A percentile compares a stretch with the other conserved stretches of the same genome.
phyloP scores from a whole-genome alignment of 768 basidiomycete species.

The Harrya chromipes region DNA sequence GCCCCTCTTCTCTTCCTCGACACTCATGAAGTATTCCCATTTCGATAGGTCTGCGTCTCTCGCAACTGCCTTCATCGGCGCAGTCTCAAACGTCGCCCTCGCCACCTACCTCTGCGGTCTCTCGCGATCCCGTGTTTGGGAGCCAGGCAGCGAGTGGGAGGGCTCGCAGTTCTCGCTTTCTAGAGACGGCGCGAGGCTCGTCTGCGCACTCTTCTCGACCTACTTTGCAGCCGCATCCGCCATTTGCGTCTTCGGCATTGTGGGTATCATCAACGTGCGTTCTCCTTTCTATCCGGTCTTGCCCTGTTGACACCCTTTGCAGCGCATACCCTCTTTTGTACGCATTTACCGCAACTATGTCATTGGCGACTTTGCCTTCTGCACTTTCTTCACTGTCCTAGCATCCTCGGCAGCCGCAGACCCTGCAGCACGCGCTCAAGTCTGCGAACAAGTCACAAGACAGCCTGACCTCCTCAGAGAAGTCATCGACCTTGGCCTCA shows the following conservation, averaged over 20 bases:
- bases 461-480: constrained; percentile 74
- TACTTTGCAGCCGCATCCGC: constrained; percentile 66
- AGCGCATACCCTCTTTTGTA: constrained; percentile 64
- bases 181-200: constrained; percentile 40
- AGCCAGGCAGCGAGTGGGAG: constrained; percentile 49
- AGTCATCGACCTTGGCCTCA: constrained; percentile 68
- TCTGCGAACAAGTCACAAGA: constrained; percentile 74
- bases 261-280: constrained; percentile 66
- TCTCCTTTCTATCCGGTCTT: not conserved
- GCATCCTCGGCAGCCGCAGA: constrained; percentile 60
- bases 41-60: constrained; percentile 36
- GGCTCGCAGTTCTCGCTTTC: constrained; percentile 39
- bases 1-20: not conserved
- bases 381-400: constrained; percentile 53
- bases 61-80: constrained; percentile 37
- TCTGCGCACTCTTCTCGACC: constrained; percentile 61
- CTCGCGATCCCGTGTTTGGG: constrained; percentile 46
- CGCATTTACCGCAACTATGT: constrained; percentile 82
- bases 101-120: constrained; percentile 40
- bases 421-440: constrained; percentile 48
- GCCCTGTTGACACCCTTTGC: not conserved
- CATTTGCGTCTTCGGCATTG: constrained; percentile 62
- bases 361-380: constrained; percentile 74
- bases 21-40: constrained; percentile 5
- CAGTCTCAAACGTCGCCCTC: constrained; percentile 39